Percentiles rank a stretch among this genome's conserved stretches.
Evolutionary conservation across 495 filamentous ascomycete genomes (phyloP).

Genomic region (Aspergillus saccharolyticus): DNA sequence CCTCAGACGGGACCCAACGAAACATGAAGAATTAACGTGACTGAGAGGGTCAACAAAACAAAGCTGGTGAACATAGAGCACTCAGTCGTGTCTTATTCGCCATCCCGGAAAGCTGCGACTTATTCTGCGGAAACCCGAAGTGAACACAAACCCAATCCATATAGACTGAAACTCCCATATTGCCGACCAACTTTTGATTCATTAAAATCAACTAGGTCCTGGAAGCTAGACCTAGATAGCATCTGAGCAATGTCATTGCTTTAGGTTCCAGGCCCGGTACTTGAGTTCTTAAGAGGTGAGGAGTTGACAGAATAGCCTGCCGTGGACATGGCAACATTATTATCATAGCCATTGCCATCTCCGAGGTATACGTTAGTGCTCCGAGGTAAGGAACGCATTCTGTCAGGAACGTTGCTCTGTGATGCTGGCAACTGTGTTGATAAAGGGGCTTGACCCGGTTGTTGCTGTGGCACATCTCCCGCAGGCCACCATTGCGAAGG

Average conservation of each 20-base stretch:
- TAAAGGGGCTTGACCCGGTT: constrained; percentile 14
- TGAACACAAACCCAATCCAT: background rate
- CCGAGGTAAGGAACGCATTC: constrained; percentile 14
- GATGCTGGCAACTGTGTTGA: constrained; percentile 13
- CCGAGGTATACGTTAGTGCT: constrained; percentile 14
- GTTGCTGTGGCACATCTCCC: constrained; percentile 33
- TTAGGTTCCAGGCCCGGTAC: background rate
- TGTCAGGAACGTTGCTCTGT: constrained; percentile 12
- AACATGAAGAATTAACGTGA: no score
- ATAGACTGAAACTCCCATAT: background rate
- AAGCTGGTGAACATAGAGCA: no score
- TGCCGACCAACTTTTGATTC: background rate
- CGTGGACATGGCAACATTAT: background rate
- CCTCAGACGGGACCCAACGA: background rate
- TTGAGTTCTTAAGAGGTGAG: background rate
- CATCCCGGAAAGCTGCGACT: background rate
- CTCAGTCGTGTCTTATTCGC: background rate
- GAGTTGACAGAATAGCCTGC: background rate
- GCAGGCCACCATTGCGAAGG: constrained; percentile 45
- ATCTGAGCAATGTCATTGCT: background rate
- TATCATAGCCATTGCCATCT: constrained; percentile 12
- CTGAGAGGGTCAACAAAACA: no score
- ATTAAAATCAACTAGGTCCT: background rate
- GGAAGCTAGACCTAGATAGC: background rate
- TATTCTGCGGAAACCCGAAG: background rate